Evolutionary conservation across 306 rosid genomes (phyloP).

Genomic region (Comarum palustre): DNA sequence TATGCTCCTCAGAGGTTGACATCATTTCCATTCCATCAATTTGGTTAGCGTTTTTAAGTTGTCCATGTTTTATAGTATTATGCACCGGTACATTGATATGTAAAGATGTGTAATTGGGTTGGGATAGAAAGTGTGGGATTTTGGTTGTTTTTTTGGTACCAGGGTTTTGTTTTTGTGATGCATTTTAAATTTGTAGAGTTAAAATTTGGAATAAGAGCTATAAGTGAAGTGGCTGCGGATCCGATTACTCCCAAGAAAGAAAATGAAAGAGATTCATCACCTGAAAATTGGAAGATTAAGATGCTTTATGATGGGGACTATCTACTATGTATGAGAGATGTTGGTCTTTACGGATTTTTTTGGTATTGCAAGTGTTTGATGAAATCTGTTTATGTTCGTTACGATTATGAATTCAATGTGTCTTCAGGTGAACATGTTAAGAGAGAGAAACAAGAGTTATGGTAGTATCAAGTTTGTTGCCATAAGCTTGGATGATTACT

Average conservation of each 20-base stretch:
- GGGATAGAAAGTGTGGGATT: not conserved
- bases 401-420: not conserved
- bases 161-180: not conserved
- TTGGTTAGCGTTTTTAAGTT: constrained; percentile 30
- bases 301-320: constrained; percentile 95
- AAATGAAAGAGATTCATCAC: constrained; percentile 36
- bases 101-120: not conserved
- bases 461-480: constrained; percentile 82
- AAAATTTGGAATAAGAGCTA: constrained; percentile 40
- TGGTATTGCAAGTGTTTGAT: not conserved
- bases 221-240: constrained; percentile 44
- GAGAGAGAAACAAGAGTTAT: constrained; percentile 68
- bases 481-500: constrained; percentile 69
- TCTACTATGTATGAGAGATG: constrained; percentile 97
- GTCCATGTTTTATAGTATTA: not conserved
- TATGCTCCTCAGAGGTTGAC: constrained; percentile 22
- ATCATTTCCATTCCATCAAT: constrained; percentile 26
- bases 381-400: not conserved
- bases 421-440: constrained; percentile 69
- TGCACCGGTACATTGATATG: no score
- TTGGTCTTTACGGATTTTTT: constrained; percentile 10
- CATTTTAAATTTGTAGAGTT: constrained; percentile 25
- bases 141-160: not conserved
- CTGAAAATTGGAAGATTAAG: constrained; percentile 76
- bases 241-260: constrained; percentile 41